Evolutionary conservation across 768 basidiomycete genomes (phyloP).

Genomic region (Sarcodon sp.): DNA sequence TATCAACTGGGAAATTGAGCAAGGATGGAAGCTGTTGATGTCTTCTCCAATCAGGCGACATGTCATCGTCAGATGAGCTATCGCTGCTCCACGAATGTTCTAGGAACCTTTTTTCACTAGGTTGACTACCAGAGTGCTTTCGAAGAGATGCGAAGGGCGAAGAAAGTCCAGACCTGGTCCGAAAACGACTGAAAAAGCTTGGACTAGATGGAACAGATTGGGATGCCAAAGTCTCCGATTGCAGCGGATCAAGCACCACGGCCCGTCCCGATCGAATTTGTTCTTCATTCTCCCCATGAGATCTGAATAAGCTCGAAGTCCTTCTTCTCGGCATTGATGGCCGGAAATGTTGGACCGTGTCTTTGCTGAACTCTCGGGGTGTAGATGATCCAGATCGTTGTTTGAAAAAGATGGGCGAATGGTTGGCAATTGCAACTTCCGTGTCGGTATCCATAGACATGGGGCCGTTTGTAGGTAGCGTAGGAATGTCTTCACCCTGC

Average conservation of each 20-base stretch:
- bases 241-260: too few relatives aligned
- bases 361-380: neutral
- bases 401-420: slow-evolving; percentile 41
- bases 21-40: neutral
- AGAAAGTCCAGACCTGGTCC: neutral
- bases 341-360: neutral
- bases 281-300: too few relatives aligned
- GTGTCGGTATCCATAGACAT: slow-evolving; percentile 72
- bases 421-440: slow-evolving; percentile 54
- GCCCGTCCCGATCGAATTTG: too few relatives aligned
- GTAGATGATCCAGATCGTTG: slow-evolving; percentile 6
- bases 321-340: neutral
- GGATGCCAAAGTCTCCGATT: too few relatives aligned
- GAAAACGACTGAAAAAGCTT: neutral
- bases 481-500: slow-evolving; percentile 14
- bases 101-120: neutral
- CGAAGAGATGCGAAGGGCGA: neutral
- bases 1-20: neutral
- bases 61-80: neutral
- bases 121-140: too few relatives aligned
- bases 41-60: neutral
- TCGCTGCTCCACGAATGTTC: neutral
- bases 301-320: too few relatives aligned
- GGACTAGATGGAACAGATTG: neutral
- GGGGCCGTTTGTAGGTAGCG: slow-evolving; percentile 35